Base-by-base conservation (phyloP, 371 early-diverging fungal species). In the Mortierella sp. region DNA sequence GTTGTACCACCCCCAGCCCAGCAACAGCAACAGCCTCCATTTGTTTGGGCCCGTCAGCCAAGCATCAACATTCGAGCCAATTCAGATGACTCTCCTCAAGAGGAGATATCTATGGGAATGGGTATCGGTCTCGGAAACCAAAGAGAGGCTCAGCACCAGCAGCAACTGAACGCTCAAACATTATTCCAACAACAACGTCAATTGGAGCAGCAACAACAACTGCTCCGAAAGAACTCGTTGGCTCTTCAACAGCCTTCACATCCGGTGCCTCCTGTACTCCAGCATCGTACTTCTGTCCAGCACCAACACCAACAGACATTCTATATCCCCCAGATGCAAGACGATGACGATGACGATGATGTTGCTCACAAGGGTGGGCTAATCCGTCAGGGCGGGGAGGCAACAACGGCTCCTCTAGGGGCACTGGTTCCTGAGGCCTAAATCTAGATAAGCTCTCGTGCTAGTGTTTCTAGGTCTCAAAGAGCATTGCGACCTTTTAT, bases 291-390 rank as follows among this genome's bases (percentile, higher is more conserved):
- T 7, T 79, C 80, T 2, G 64, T 73, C 43, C 70, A 69, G 6
- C 80, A 66, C 43, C 80, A 79, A 26, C 79, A 69, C 53, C 73
- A 72, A 21, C 76, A 77, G 56, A 44, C 80, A 7, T 73, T 73
- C 45, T 73, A 79, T 57, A 79, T 79, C 46, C 80, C 80, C 6
- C 70, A 69, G 57, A 64, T 62, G 70, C 67, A 76, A 46, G 76
- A 75, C n/a, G 79, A 77, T 18, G 80, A 79, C 19, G 71, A 67
- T 7, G 66, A 65, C 7, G 60, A 66, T 12, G 18, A 21, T 11
- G 52, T 23, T 51, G 26, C 25, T 23, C 14, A 53, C 3, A 37
- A 37, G 37, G 37, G 37, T 37, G 9, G 37, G 9, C 37, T 37
- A 37, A 37, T 37, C 37, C 37, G 9, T 37, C 37, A 37, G 37